Evolutionary conservation across 2,329 filamentous ascomycete species (phyloP).

Genomic region (Diplodia scrobiculata): DNA sequence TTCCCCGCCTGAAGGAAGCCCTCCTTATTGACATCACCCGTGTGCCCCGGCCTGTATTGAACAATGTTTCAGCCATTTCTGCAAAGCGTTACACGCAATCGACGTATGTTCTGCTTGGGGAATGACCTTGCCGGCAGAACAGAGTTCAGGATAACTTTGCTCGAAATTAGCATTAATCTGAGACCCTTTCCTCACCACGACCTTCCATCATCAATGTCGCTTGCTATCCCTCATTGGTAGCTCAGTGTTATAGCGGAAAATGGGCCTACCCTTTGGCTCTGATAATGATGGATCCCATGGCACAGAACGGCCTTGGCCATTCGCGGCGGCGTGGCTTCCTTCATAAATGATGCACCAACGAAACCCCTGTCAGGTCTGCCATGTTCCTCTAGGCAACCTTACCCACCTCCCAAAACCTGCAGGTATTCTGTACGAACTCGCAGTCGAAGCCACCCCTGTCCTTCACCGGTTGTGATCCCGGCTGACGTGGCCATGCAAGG

Average conservation of each 20-base stretch:
- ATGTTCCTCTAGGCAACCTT: constrained; percentile 9
- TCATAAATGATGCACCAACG: background rate
- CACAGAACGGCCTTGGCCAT: background rate
- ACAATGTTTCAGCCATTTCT: background rate
- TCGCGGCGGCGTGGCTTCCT: background rate
- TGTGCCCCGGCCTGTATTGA: background rate
- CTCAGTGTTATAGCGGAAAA: too few relatives aligned
- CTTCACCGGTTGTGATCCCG: background rate
- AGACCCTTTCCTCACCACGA: too few relatives aligned
- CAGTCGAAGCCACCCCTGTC: background rate
- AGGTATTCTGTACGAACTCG: constrained; percentile 7
- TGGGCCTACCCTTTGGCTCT: background rate
- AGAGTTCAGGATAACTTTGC: too few relatives aligned
- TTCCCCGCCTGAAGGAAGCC: background rate
- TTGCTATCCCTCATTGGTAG: background rate
- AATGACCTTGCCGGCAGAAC: too few relatives aligned
- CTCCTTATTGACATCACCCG: background rate
- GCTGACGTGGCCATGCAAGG: constrained; percentile 24
- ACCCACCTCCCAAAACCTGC: background rate
- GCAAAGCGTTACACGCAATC: too few relatives aligned
- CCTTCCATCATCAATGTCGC: background rate
- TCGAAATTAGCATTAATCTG: too few relatives aligned
- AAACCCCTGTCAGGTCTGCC: background rate
- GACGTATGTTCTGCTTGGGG: too few relatives aligned
- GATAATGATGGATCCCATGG: background rate